Evolutionary conservation across 768 basidiomycete species (phyloP).

Genomic region (Pulveroboletus sp.): DNA sequence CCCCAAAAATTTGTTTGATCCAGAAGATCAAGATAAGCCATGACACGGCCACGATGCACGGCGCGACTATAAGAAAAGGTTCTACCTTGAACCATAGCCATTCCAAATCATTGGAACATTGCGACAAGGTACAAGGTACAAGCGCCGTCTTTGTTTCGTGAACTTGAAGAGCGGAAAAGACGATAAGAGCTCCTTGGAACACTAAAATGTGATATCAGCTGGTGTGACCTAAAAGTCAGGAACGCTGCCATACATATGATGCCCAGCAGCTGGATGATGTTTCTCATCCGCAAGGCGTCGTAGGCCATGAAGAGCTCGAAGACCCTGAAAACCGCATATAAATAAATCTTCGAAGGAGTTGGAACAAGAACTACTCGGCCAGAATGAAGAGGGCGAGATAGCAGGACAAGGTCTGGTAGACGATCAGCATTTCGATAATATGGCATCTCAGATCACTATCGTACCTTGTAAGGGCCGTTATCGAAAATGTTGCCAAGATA

Average conservation of each 20-base stretch:
- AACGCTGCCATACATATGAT: conserved; percentile 51
- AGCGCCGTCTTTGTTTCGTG: conserved; percentile 68
- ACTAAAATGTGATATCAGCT: conserved; percentile 29
- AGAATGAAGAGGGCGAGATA: conserved; percentile 81
- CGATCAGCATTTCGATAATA: conserved; percentile 10
- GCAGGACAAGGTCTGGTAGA: conserved; percentile 66
- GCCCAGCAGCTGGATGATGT: conserved; percentile 73
- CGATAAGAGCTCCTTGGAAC: conserved; percentile 71
- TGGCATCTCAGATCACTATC: background rate
- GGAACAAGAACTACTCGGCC: conserved; percentile 55
- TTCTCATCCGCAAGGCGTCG: conserved; percentile 76
- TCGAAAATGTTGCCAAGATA: conserved; percentile 18
- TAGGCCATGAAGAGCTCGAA: conserved; percentile 79
- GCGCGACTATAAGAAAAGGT: conserved; percentile 68
- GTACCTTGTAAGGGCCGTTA: conserved; percentile 49
- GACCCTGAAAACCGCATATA: conserved; percentile 40
- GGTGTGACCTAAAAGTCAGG: background rate
- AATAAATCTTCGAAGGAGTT: background rate
- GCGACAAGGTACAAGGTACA: conserved; percentile 24
- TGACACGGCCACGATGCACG: conserved; percentile 60
- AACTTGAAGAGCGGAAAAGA: conserved; percentile 73
- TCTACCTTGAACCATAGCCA: conserved; percentile 57
- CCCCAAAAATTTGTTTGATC: conserved; percentile 65
- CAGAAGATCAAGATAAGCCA: conserved; percentile 67
- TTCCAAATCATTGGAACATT: conserved; percentile 47